phyloP scores from a whole-genome alignment of 768 basidiomycete genomes.

The Strobilomyces dryophilus region DNA sequence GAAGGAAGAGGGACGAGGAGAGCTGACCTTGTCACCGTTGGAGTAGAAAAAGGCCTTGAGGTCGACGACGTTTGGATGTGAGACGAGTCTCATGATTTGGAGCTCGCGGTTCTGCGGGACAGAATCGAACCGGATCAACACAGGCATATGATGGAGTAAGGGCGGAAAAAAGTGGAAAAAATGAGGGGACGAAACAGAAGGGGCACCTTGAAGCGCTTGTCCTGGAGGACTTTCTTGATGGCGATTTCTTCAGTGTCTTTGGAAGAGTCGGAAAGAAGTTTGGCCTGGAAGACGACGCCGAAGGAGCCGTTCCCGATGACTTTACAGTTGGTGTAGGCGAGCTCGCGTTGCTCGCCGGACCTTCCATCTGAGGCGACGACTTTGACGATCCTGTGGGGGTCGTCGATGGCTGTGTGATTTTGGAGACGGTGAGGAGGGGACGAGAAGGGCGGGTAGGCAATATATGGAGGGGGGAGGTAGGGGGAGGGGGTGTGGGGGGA shows the following conservation, averaged over 20 bases:
- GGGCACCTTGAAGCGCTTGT: slow-evolving; percentile 99
- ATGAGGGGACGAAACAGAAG: neutral
- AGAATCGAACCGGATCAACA: slow-evolving; percentile 11
- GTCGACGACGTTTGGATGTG: slow-evolving; percentile 97
- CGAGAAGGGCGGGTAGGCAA: slow-evolving; percentile 25
- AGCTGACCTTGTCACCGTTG: slow-evolving; percentile 93
- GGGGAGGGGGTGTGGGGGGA: slow-evolving; percentile 8
- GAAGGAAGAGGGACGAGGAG: slow-evolving; percentile 4
- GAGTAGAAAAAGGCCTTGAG: slow-evolving; percentile 98
- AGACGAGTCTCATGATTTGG: slow-evolving; percentile 96
- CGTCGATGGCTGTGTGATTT: slow-evolving; percentile 69
- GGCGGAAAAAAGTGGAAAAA: slow-evolving; percentile 2
- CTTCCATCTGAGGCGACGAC: slow-evolving; percentile 96
- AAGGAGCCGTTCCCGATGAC: slow-evolving; percentile 99
- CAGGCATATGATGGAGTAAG: neutral
- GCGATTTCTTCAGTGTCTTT: slow-evolving; percentile 85
- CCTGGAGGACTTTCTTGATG: slow-evolving; percentile 99
- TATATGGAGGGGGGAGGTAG: slow-evolving; percentile 24
- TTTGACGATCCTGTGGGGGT: slow-evolving; percentile 94
- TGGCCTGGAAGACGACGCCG: slow-evolving; percentile 97
- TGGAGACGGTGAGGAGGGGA: slow-evolving; percentile 24
- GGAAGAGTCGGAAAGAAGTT: slow-evolving; percentile 60
- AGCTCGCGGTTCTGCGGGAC: slow-evolving; percentile 87
- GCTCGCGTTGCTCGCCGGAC: slow-evolving; percentile 79
- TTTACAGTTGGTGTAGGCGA: slow-evolving; percentile 96